Base-by-base conservation (phyloP, 2,329 filamentous ascomycete genomes). In the Berkeleyomyces rouxiae region DNA sequence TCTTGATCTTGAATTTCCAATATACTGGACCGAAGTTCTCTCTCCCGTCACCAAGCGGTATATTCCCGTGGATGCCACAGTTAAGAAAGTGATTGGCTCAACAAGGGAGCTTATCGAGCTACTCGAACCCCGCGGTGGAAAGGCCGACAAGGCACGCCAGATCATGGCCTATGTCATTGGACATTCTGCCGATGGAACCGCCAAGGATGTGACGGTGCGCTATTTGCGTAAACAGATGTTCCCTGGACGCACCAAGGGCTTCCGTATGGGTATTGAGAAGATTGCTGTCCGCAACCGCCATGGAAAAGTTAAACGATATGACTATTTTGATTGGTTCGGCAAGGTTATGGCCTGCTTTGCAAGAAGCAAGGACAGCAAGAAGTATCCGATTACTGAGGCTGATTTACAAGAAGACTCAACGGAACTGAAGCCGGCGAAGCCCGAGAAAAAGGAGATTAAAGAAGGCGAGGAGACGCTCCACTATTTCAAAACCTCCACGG, bases 121-220 rank as follows among this genome's bases (percentile, higher is more conserved):
- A 1, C 85, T 97, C 61, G 90, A 96, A 68, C 88, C 91, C 11
- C 84, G 90, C 11, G 91, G 92, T 4, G 81, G 79, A 43, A 89
- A 87, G 70, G 90, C 91, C 0, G 90, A 96, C 42, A 90, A 87
- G 68, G 83, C 87, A 0, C 92, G 89, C 68, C 92, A 97, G 71
- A 83, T 95, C 10, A 90, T 96, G 69, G 88, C 88, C 55, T 99
- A 99, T 69, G 81, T 95, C 2, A 78, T 97, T 23, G 91, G 87
- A 0, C 89, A 88, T 72, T 89, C 88, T 0, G 74, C 82, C 2
- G 91, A 97, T 70, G 89, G 88, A 1, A 91, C 90, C 0, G 91
- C 90, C 10, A 97, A 97, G 71, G 93, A 99, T 70, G 87, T 99
- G 13, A 99, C 93, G 0, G 85, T 93, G 9, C 82, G 93, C 37